Evolutionary conservation across 306 rosid genomes (phyloP).

Genomic region (Fragaria vesca): DNA sequence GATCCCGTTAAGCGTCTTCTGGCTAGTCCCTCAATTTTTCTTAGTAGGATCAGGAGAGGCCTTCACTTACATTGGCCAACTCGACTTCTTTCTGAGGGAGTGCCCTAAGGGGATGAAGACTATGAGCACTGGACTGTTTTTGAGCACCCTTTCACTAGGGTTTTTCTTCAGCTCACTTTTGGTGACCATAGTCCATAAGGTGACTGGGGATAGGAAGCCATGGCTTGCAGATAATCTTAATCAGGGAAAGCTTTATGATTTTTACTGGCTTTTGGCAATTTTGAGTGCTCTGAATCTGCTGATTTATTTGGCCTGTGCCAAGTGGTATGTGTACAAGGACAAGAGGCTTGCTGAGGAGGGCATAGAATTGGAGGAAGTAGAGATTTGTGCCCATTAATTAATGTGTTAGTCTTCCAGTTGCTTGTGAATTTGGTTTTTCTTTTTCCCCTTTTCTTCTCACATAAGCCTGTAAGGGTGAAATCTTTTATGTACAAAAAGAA

Average conservation of each 20-base stretch:
- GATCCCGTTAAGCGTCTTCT: constrained; percentile 64
- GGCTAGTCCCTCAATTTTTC: constrained; percentile 80
- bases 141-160: constrained; percentile 80
- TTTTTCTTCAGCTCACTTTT: constrained; percentile 69
- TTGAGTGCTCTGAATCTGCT: constrained; percentile 63
- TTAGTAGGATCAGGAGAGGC: constrained; percentile 87
- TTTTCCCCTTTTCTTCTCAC: background rate
- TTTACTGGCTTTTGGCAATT: constrained; percentile 78
- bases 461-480: background rate
- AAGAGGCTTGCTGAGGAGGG: constrained; percentile 64
- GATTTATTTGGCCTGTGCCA: constrained; percentile 62
- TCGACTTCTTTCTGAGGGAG: constrained; percentile 76
- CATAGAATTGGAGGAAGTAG: constrained; percentile 55
- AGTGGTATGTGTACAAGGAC: constrained; percentile 87
- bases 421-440: background rate
- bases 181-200: constrained; percentile 61
- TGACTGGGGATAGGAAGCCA: constrained; percentile 52
- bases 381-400: constrained; percentile 7
- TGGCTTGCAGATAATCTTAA: constrained; percentile 83
- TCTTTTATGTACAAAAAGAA: constrained; percentile 2
- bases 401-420: background rate
- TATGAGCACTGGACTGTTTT: constrained; percentile 82
- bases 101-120: constrained; percentile 94
- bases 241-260: constrained; percentile 74
- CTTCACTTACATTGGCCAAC: constrained; percentile 75